Evolutionary conservation across 257 asterid genomes (phyloP).

Genomic region (Capsicum chinense): DNA sequence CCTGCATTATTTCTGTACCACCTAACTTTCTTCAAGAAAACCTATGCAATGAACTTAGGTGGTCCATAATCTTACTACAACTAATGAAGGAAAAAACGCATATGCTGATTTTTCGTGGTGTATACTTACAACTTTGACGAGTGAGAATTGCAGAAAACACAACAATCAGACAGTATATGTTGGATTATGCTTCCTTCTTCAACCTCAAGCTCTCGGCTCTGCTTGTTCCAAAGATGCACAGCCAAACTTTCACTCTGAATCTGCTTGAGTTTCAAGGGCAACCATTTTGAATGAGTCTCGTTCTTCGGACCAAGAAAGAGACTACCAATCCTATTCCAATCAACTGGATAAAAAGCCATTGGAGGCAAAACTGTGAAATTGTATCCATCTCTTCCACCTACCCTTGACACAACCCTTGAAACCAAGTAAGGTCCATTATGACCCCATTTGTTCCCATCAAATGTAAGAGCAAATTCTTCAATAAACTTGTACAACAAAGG

Average conservation of each 20-base stretch:
- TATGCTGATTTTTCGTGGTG: neutral
- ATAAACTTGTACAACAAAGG: slow-evolving; percentile 80
- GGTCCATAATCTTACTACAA: slow-evolving; percentile 34
- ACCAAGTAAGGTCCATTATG: slow-evolving; percentile 95
- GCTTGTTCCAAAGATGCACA: slow-evolving; percentile 91
- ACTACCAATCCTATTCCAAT: slow-evolving; percentile 72
- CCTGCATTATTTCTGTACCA: slow-evolving; percentile 24
- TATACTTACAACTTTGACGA: slow-evolving; percentile 28
- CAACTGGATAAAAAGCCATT: slow-evolving; percentile 85
- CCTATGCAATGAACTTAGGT: slow-evolving; percentile 37
- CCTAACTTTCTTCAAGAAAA: slow-evolving; percentile 30
- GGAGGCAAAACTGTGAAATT: slow-evolving; percentile 73
- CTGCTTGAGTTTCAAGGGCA: slow-evolving; percentile 57
- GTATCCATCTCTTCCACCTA: slow-evolving; percentile 59
- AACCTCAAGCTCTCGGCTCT: slow-evolving; percentile 62
- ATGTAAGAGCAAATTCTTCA: slow-evolving; percentile 87
- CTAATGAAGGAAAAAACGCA: slow-evolving; percentile 8
- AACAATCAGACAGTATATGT: slow-evolving; percentile 50
- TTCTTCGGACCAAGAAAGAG: slow-evolving; percentile 65
- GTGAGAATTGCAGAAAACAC: slow-evolving; percentile 51
- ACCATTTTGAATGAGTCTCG: slow-evolving; percentile 62
- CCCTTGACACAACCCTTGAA: slow-evolving; percentile 80
- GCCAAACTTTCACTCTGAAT: slow-evolving; percentile 61
- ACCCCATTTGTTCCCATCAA: slow-evolving; percentile 97
- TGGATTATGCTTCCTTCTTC: slow-evolving; percentile 75